A percentile compares a stretch with the other conserved stretches of the same genome.
These are phyloP conservation scores for Penicillium subrubescens DNA, from an alignment of 495 filamentous ascomycete species.

Conservation along the genomic window DNA sequence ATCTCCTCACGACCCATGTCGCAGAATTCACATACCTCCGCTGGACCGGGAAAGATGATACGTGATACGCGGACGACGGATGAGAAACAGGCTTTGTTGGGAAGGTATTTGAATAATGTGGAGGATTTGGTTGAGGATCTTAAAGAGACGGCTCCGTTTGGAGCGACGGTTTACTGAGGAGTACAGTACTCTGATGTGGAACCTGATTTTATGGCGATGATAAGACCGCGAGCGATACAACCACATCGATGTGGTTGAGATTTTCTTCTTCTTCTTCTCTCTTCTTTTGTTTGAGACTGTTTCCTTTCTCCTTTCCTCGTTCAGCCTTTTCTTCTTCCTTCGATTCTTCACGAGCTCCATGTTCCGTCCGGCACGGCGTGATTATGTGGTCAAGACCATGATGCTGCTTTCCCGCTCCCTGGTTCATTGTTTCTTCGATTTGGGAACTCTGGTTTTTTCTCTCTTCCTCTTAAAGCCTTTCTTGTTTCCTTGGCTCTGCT, in stretches of 20 bases:
- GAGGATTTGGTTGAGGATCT: conserved; percentile 90
- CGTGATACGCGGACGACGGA: conserved; percentile 69
- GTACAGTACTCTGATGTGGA: conserved; percentile 2
- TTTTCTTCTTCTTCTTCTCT: conserved; percentile 22
- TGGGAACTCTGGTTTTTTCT: conserved; percentile 11
- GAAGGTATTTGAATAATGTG: conserved; percentile 82
- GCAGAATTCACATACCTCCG: conserved; percentile 43
- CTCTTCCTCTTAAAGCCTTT: conserved; percentile 14
- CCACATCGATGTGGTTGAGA: conserved; percentile 24
- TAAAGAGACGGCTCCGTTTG: conserved; percentile 67
- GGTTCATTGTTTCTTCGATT: conserved; percentile 15
- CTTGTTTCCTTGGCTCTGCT: conserved; percentile 14
- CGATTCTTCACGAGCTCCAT: conserved; percentile 27
- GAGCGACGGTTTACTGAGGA: conserved; percentile 45
- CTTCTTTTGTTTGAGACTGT: conserved; percentile 1
- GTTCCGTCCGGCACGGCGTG: conserved; percentile 32
- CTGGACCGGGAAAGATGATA: conserved; percentile 33
- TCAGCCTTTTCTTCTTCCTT: conserved; percentile 11
- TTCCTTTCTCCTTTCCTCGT: conserved; percentile 16
- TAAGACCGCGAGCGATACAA: conserved; percentile 14
- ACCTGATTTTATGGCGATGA: conserved; percentile 18
- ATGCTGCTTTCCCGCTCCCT: conserved; percentile 14
- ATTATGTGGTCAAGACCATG: conserved; percentile 23
- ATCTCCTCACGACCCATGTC: conserved; percentile 45
- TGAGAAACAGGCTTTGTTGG: conserved; percentile 84